A percentile compares a stretch with the other conserved stretches of the same genome.
These are phyloP conservation scores for Vitis hybrid DNA, from an alignment of 177 flowering plant genomes.

Conservation along the genomic window DNA sequence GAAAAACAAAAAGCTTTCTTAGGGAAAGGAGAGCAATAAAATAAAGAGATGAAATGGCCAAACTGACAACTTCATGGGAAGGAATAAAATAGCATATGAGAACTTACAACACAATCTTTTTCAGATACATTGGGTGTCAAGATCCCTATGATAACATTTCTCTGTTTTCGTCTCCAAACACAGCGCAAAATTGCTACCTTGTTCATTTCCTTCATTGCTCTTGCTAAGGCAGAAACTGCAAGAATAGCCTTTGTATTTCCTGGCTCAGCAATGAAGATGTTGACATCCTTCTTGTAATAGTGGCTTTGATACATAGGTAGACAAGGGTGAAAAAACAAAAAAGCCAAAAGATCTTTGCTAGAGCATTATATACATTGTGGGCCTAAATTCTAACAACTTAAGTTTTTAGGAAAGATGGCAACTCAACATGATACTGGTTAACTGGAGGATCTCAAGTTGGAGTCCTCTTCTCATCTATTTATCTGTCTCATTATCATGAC, in stretches of 20 bases:
- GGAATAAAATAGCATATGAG: not conserved
- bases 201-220: constrained; percentile 85
- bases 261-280: constrained; percentile 85
- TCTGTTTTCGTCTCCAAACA: constrained; percentile 93
- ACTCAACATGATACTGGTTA: no score
- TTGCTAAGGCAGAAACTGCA: constrained; percentile 86
- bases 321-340: constrained; percentile 5
- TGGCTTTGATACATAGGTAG: constrained; percentile 48
- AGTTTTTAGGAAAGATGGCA: no score
- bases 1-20: constrained; percentile 8
- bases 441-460: no score
- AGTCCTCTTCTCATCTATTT: no score
- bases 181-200: constrained; percentile 92
- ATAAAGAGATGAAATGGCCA: not conserved
- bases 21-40: no score
- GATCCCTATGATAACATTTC: constrained; percentile 76
- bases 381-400: no score
- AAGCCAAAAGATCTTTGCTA: no score
- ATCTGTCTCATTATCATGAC: no score
- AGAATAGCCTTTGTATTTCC: constrained; percentile 66
- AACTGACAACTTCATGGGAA: not conserved
- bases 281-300: constrained; percentile 86
- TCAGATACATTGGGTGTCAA: constrained; percentile 83
- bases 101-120: constrained; percentile 58
- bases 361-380: no score